Percentiles rank a stretch among this genome's conserved stretches.
These are phyloP conservation scores for Allomyces javanicus DNA, from an alignment of 192 early-diverging fungal species.

Conservation along the genomic window DNA sequence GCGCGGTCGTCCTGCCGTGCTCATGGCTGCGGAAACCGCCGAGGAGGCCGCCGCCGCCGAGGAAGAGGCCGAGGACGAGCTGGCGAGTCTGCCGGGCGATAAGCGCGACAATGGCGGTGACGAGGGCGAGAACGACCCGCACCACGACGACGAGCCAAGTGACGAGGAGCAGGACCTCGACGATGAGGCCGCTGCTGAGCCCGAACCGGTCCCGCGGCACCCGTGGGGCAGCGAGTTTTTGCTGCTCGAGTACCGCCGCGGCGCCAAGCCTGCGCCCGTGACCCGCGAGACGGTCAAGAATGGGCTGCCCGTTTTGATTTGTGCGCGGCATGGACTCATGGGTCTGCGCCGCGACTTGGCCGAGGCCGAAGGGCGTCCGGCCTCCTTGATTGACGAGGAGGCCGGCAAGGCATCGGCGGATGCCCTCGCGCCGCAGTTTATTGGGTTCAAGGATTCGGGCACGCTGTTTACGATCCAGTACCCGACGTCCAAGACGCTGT, in stretches of 20 bases:
- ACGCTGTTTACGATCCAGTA: neutral
- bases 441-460: neutral
- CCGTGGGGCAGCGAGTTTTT: neutral
- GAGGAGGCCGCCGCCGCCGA: no score
- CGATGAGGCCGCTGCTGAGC: no score
- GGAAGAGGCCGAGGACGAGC: no score
- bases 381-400: neutral
- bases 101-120: no score
- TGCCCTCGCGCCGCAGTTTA: neutral
- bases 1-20: no score
- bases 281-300: neutral
- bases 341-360: neutral
- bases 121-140: no score
- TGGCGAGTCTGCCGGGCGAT: no score
- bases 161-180: no score
- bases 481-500: conserved; percentile 1
- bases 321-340: neutral
- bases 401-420: neutral
- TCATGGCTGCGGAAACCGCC: no score
- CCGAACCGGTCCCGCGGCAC: neutral
- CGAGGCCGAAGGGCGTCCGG: neutral
- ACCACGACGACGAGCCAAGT: no score
- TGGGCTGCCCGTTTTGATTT: neutral
- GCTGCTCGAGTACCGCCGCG: neutral
- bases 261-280: neutral